Percentiles rank a stretch among this genome's conserved stretches.
Evolutionary conservation across 2,329 filamentous ascomycete genomes (phyloP).

Genomic region (Ustilaginoidea virens): DNA sequence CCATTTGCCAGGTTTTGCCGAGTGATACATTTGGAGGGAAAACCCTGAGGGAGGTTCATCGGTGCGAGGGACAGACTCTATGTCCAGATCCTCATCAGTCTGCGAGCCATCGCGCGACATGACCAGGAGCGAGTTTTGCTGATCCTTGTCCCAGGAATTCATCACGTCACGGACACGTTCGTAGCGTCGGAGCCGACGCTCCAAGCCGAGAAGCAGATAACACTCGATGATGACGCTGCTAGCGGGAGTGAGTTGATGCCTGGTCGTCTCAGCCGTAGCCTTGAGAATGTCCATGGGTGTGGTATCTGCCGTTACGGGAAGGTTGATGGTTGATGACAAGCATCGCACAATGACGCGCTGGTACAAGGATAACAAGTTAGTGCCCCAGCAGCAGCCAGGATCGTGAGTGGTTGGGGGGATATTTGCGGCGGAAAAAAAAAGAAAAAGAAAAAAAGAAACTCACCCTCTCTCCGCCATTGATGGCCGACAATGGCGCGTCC

Average conservation of each 20-base stretch:
- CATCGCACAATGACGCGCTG: constrained; percentile 60
- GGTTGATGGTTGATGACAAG: constrained; percentile 48
- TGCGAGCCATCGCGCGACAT: constrained; percentile 40
- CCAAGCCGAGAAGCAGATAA: constrained; percentile 60
- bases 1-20: constrained; percentile 73
- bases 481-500: constrained; percentile 67
- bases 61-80: constrained; percentile 42
- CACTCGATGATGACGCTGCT: constrained; percentile 63
- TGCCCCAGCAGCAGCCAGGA: not conserved
- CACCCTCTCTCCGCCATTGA: constrained; percentile 65
- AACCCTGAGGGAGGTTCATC: constrained; percentile 48
- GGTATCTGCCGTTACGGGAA: constrained; percentile 63
- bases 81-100: constrained; percentile 46
- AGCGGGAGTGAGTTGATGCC: constrained; percentile 45
- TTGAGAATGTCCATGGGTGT: constrained; percentile 58
- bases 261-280: constrained; percentile 47
- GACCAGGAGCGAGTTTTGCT: constrained; percentile 59
- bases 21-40: constrained; percentile 63
- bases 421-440: not conserved
- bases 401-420: too few relatives aligned
- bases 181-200: constrained; percentile 70
- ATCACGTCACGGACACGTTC: constrained; percentile 76
- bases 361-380: constrained; percentile 1
- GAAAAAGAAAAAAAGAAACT: constrained; percentile 20
- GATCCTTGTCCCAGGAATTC: constrained; percentile 82